These are phyloP conservation scores for Dentiscutata heterogama DNA, from an alignment of 371 early-diverging fungal species.

Conservation along the genomic window DNA sequence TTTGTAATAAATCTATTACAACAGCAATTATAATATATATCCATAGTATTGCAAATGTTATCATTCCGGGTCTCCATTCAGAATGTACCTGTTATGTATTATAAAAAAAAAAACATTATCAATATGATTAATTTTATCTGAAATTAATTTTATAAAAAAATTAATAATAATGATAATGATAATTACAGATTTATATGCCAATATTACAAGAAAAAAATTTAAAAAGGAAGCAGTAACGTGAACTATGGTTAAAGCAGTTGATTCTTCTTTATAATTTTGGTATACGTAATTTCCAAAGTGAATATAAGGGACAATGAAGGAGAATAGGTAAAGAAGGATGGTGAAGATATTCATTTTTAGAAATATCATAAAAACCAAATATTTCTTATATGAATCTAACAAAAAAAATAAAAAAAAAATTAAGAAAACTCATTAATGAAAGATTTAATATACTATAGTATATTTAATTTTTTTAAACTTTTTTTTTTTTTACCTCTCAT, in stretches of 20 bases:
- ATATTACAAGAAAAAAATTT: not conserved
- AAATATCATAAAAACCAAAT: not conserved
- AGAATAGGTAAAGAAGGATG: not conserved
- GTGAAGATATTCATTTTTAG: conserved; percentile 8
- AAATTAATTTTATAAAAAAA: not conserved
- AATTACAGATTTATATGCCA: conserved; percentile 30
- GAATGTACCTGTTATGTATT: not conserved
- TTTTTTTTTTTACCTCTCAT: conserved; percentile 73
- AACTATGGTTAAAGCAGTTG: not conserved
- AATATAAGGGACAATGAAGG: not conserved
- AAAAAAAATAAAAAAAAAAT: not conserved
- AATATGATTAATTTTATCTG: not conserved
- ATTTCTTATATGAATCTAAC: conserved; percentile 1
- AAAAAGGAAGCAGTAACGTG: not conserved
- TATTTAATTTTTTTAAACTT: no score
- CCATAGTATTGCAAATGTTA: not conserved
- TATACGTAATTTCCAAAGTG: not conserved
- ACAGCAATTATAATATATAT: not conserved
- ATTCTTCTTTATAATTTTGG: not conserved
- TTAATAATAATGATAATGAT: not conserved
- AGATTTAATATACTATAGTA: no score
- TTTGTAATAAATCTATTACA: not conserved
- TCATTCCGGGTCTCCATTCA: conserved; percentile 37
- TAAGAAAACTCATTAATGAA: no score
- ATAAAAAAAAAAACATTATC: not conserved